phyloP scores from a whole-genome alignment of 441 rosid genomes.

The Adansonia gregorii region DNA sequence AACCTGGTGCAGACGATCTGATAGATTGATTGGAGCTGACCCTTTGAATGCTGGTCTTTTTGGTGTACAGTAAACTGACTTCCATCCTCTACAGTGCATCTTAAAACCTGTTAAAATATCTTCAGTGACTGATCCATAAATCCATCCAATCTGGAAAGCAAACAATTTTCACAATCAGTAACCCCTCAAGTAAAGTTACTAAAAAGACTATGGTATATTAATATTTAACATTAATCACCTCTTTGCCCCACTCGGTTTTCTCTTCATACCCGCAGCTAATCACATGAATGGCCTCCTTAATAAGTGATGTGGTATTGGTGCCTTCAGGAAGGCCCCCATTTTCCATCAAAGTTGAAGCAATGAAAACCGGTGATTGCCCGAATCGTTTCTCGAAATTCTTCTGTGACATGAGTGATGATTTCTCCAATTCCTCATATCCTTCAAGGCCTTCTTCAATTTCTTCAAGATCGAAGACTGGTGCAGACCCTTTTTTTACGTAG shows the following conservation, averaged over 20 bases:
- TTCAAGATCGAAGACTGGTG: slow-evolving; percentile 68
- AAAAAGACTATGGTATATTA: background rate
- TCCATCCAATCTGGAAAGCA: slow-evolving; percentile 81
- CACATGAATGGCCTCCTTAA: slow-evolving; percentile 94
- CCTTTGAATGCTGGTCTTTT: slow-evolving; percentile 82
- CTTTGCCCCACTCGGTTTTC: slow-evolving; percentile 98
- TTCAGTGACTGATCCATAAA: slow-evolving; percentile 87
- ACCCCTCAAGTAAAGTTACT: slow-evolving; percentile 22
- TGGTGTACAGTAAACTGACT: slow-evolving; percentile 83
- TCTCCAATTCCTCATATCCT: slow-evolving; percentile 86
- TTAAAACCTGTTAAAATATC: slow-evolving; percentile 87
- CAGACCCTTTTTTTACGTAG: slow-evolving; percentile 63
- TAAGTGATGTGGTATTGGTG: slow-evolving; percentile 60
- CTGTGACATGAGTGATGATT: slow-evolving; percentile 86
- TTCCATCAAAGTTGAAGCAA: slow-evolving; percentile 90
- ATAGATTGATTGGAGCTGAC: slow-evolving; percentile 90
- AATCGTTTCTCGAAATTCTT: slow-evolving; percentile 85
- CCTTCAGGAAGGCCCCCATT: slow-evolving; percentile 91
- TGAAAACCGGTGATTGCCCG: slow-evolving; percentile 85
- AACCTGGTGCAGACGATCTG: slow-evolving; percentile 88
- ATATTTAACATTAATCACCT: slow-evolving; percentile 47
- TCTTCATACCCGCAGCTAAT: slow-evolving; percentile 91
- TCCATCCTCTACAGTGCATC: slow-evolving; percentile 98
- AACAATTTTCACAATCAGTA: slow-evolving; percentile 7
- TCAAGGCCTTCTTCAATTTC: slow-evolving; percentile 88